A percentile compares a stretch with the other conserved stretches of the same genome.
phyloP scores from a whole-genome alignment of 257 asterid species.

The Lycium ferocissimum region DNA sequence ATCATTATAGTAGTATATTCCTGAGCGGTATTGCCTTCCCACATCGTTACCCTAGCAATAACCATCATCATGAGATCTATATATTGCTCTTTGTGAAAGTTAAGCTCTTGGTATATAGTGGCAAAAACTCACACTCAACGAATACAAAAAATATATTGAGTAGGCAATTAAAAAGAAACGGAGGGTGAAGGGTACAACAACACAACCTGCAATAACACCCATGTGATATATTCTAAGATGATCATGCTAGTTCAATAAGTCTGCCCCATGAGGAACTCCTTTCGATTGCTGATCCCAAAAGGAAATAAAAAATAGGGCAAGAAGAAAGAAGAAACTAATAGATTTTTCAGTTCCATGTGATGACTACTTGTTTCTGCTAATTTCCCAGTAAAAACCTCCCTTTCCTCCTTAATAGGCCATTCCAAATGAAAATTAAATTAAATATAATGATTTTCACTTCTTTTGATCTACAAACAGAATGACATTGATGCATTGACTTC shows the following conservation, averaged over 20 bases:
- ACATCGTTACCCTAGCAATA: constrained; percentile 82
- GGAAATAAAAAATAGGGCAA: not conserved
- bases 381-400: not conserved
- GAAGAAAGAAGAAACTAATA: not conserved
- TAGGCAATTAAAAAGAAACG: not conserved
- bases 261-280: not conserved
- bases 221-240: not conserved
- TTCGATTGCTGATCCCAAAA: not conserved
- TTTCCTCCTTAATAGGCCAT: not conserved
- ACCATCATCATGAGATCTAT: not conserved
- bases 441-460: not conserved
- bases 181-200: not conserved
- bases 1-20: constrained; percentile 83
- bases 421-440: not conserved
- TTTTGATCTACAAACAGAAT: not conserved
- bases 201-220: not conserved
- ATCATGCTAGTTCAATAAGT: not conserved
- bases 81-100: not conserved
- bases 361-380: not conserved
- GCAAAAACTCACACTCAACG: not conserved
- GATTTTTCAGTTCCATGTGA: not conserved
- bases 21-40: constrained; percentile 93
- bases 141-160: not conserved
- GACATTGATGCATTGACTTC: not conserved
- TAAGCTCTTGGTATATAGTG: not conserved